Base-by-base conservation (phyloP, 176 grass and related monocot species). In the Areca catechu region DNA sequence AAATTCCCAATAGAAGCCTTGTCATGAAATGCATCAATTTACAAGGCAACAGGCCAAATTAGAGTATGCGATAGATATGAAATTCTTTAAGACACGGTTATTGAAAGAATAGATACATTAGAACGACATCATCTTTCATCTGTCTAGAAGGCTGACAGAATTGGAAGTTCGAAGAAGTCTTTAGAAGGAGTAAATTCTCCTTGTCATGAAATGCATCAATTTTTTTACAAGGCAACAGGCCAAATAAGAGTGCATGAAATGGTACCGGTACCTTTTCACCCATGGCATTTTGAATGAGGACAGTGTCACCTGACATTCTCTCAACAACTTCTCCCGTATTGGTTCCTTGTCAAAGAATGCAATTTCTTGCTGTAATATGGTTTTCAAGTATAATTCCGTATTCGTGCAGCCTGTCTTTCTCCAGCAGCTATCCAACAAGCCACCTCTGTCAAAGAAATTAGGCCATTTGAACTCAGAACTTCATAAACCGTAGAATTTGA, bases 211-310 rank as follows among this genome's bases (percentile, higher is more conserved):
- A 37, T 37, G 1, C 30, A 7, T 37, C 34, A 12, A 43, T n/a
- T n/a, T n/a, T n/a, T 43, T 12, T 43, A 9, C 34, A 43, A 43
- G 34, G 34, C 9, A 43, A 12, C 19, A 51, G 22, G 47, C 20
- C 10, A 61, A 37, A 27, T 12, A 56, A 20, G 43, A 12, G 24
- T 43, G 21, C 4, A 24, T 14, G 25, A 20, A 34, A 12, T 19
- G 9, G 63, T 19, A 19, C 29, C n/a, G 0, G 34, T 57, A 98
- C 94, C 87, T 98, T 98, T 74, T 98, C 94, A 1, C 94, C 94
- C 94, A 98, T 98, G 81, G 94, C 94, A 27, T 98, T 88, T 64
- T 98, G 93, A 83, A 98, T 98, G 12, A 98, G 73, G n/a, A 98
- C 93, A 2, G 93, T 98, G 64, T 98, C 94, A 0, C 94, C 94